A percentile compares a stretch with the other conserved stretches of the same genome.
These are phyloP conservation scores for Pelargonium hybrid DNA, from an alignment of 441 rosid genomes.

Conservation along the genomic window DNA sequence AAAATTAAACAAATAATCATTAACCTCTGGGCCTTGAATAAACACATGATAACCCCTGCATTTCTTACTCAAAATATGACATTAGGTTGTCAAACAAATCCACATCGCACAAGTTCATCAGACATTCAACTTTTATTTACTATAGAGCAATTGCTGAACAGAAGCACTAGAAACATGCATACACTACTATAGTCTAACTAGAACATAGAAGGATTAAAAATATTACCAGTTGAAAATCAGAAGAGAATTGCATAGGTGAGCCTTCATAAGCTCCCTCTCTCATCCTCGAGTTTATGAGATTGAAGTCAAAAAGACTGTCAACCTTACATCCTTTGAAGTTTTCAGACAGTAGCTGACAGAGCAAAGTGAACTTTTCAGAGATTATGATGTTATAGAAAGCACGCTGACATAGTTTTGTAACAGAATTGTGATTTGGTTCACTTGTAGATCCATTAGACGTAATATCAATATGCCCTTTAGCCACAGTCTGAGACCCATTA, in stretches of 20 bases:
- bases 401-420: constrained; percentile 47
- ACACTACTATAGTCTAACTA: background rate
- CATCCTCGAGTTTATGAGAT: constrained; percentile 54
- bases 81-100: background rate
- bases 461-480: constrained; percentile 26
- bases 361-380: constrained; percentile 60
- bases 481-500: constrained; percentile 29
- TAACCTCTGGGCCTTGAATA: no score
- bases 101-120: background rate
- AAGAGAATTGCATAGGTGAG: constrained; percentile 46
- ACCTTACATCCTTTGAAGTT: constrained; percentile 55
- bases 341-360: constrained; percentile 59
- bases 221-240: constrained; percentile 59
- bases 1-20: no score
- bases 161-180: background rate
- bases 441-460: constrained; percentile 29
- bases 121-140: background rate
- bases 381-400: constrained; percentile 48
- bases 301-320: constrained; percentile 42
- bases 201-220: constrained; percentile 10
- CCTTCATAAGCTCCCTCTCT: constrained; percentile 62
- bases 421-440: constrained; percentile 28
- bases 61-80: background rate
- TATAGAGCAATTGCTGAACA: background rate
- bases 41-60: no score